Evolutionary conservation across 495 filamentous ascomycete species (phyloP).

Genomic region (Oidiodendron maius): DNA sequence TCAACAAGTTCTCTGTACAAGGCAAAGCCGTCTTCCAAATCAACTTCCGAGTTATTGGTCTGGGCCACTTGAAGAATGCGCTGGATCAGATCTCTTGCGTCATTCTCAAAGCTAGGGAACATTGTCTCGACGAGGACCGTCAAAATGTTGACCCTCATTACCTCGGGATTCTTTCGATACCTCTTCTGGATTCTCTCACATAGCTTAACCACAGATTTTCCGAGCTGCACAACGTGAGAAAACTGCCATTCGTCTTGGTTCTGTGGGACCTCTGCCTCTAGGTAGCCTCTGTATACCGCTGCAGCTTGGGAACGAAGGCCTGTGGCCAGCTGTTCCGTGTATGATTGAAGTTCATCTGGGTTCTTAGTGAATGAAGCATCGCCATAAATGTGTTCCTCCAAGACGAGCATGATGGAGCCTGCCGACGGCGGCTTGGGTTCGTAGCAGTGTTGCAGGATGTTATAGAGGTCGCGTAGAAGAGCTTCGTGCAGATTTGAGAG

Average conservation of each 20-base stretch:
- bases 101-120: slow-evolving; percentile 83
- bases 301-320: slow-evolving; percentile 69
- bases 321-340: slow-evolving; percentile 60
- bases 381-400: slow-evolving; percentile 74
- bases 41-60: slow-evolving; percentile 64
- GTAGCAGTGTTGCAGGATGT: slow-evolving; percentile 79
- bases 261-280: slow-evolving; percentile 67
- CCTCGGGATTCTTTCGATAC: slow-evolving; percentile 79
- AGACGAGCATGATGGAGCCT: slow-evolving; percentile 73
- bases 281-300: slow-evolving; percentile 63
- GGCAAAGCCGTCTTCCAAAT: slow-evolving; percentile 86
- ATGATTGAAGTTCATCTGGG: slow-evolving; percentile 61
- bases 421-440: slow-evolving; percentile 75
- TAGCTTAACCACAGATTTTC: slow-evolving; percentile 75
- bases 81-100: slow-evolving; percentile 74
- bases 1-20: slow-evolving; percentile 83
- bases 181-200: slow-evolving; percentile 85
- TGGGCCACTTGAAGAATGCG: slow-evolving; percentile 70
- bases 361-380: slow-evolving; percentile 71
- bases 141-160: slow-evolving; percentile 86
- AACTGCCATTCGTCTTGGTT: slow-evolving; percentile 77
- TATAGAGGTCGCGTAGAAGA: slow-evolving; percentile 81
- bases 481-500: slow-evolving; percentile 73
- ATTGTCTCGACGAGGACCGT: slow-evolving; percentile 74
- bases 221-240: slow-evolving; percentile 79